Base-by-base conservation (phyloP, 257 asterid species). In the Lycium barbarum region DNA sequence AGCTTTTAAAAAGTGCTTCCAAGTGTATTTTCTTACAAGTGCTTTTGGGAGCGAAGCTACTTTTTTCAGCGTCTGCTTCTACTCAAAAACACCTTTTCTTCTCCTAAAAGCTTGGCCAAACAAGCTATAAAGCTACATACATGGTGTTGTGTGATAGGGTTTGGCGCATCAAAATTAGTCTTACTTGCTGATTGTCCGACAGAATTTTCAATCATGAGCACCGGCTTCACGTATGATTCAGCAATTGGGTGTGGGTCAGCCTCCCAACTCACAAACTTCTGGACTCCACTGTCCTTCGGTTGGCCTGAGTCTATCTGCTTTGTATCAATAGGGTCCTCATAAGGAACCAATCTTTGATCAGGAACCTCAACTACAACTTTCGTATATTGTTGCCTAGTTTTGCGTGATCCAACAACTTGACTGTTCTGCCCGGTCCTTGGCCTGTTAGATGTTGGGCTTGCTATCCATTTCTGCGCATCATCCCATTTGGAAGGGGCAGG, bases 401-500 rank as follows among this genome's bases (percentile, higher is more conserved):
- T 89, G 33, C 87, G 89, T 49, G 86, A 79, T 72, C 89, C 92
- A 84, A 67, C 79, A 45, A 87, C 88, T 81, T 89, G 90, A 70
- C 70, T 84, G 54, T 68, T 86, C 57, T 51, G 89, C 40, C 85
- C 84, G 63, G 71, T 84, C 62, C 83, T 87, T 0, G 66, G 62
- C 53, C 83, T 55, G 84, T 82, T 87, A 59, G 86, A 79, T 35
- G 89, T 89, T 17, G 91, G 91, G 88, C 91, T 89, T 36, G 89
- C 91, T 79, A 87, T 87, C 91, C 91, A 89, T 82, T 89, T 89
- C 83, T 89, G 91, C 4, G 89, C 91, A 87, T 89, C 91, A 40
- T 89, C 89, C 91, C 91, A 89, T 71, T 89, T 89, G n/a, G 91
- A 89, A 9, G 89, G 91, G 3, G 91, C 88, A 9, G 91, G 88